Conservation (phyloP, 805 yeast genomes). For the Nakazawaea anatomiae region DNA sequence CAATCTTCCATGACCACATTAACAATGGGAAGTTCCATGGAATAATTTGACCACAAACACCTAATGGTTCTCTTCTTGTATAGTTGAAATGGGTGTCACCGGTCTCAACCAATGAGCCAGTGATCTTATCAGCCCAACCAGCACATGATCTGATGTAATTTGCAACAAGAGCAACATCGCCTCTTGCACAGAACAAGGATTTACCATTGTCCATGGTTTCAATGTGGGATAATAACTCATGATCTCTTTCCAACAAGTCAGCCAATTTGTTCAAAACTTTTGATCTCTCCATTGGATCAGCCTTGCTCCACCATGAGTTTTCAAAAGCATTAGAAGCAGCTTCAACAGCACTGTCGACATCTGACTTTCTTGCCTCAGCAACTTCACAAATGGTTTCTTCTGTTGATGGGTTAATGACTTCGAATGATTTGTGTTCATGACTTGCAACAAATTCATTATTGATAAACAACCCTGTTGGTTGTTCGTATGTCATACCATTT, state of each 20-base stretch:
- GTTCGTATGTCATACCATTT: slow-evolving; percentile 48
- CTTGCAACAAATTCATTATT: slow-evolving; percentile 70
- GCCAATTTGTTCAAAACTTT: slow-evolving; percentile 38
- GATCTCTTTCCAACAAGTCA: slow-evolving; percentile 41
- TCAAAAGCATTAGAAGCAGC: slow-evolving; percentile 75
- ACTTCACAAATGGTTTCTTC: slow-evolving; percentile 65
- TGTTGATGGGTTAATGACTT: slow-evolving; percentile 62
- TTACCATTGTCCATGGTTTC: slow-evolving; percentile 53
- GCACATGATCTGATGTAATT: slow-evolving; percentile 45
- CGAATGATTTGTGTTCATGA: slow-evolving; percentile 53
- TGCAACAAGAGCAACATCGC: slow-evolving; percentile 41
- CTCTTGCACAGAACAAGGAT: slow-evolving; percentile 39
- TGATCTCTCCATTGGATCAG: slow-evolving; percentile 39
- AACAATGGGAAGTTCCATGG: slow-evolving; percentile 73
- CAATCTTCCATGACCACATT: slow-evolving; percentile 65
- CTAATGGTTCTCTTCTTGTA: slow-evolving; percentile 59
- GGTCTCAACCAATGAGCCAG: slow-evolving; percentile 42
- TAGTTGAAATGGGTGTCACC: slow-evolving; percentile 44
- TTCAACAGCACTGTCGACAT: slow-evolving; percentile 46
- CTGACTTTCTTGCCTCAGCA: slow-evolving; percentile 43
- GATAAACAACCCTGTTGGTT: slow-evolving; percentile 76
- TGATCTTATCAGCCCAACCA: slow-evolving; percentile 48
- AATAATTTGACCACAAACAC: slow-evolving; percentile 66
- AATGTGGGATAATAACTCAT: slow-evolving; percentile 42
- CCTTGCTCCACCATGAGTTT: slow-evolving; percentile 33